phyloP scores from a whole-genome alignment of 2,329 filamentous ascomycete genomes.

The Penicillium digitatum region DNA sequence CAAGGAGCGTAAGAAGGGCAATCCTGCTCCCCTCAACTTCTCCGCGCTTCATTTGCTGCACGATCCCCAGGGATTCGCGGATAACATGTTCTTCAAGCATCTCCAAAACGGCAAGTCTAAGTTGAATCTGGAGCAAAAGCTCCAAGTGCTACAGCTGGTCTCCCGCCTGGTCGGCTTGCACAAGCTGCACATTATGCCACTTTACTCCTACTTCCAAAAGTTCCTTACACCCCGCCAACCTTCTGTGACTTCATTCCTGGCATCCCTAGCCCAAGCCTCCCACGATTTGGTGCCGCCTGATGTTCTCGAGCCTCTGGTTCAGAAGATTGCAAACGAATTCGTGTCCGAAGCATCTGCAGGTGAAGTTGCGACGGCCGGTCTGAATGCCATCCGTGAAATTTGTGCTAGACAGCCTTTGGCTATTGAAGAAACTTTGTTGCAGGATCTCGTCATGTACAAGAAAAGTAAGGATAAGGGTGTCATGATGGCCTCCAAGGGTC shows the following conservation, averaged over 20 bases:
- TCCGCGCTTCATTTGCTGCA: conserved; percentile 90
- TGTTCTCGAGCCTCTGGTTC: conserved; percentile 79
- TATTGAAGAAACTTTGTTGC: conserved; percentile 91
- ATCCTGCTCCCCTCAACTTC: conserved; percentile 88
- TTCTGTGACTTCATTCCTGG: conserved; percentile 87
- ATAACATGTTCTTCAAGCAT: conserved; percentile 85
- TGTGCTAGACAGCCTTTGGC: conserved; percentile 90
- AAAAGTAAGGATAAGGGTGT: conserved; percentile 98
- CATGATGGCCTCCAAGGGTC: conserved; percentile 96
- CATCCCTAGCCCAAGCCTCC: conserved; percentile 84
- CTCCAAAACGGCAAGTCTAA: conserved; percentile 81
- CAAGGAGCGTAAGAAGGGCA: conserved; percentile 80
- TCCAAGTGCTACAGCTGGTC: conserved; percentile 85
- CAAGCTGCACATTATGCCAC: conserved; percentile 79
- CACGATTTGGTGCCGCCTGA: conserved; percentile 91
- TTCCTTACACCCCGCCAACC: conserved; percentile 83
- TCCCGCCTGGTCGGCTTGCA: conserved; percentile 88
- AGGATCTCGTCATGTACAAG: conserved; percentile 91
- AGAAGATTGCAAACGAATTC: conserved; percentile 98
- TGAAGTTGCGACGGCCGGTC: conserved; percentile 84
- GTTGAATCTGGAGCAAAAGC: conserved; percentile 80
- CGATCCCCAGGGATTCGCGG: conserved; percentile 90
- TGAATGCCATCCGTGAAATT: conserved; percentile 93
- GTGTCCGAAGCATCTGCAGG: conserved; percentile 89
- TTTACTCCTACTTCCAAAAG: conserved; percentile 97